A percentile compares a stretch with the other conserved stretches of the same genome.
Evolutionary conservation across 345 rosid genomes (phyloP).

Genomic region (Lagerstroemia speciosa): DNA sequence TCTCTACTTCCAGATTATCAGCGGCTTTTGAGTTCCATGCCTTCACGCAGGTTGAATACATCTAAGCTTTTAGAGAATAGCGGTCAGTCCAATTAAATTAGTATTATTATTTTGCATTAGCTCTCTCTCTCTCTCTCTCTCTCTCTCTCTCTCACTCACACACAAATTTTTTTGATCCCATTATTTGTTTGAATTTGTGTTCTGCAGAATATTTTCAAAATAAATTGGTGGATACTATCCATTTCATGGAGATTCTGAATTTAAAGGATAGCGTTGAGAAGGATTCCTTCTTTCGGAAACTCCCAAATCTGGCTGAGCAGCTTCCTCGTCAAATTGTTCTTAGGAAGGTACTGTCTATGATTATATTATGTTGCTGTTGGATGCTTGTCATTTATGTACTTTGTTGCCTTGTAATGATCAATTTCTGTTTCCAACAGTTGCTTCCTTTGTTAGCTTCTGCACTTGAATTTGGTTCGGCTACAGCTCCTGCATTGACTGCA

Average conservation of each 20-base stretch:
- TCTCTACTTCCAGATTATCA: constrained; percentile 99
- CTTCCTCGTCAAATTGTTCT: constrained; percentile 95
- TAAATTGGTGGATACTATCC: constrained; percentile 99
- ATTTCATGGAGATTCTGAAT: constrained; percentile 95
- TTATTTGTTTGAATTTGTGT: constrained; percentile 11
- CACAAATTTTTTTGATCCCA: neutral
- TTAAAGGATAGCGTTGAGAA: constrained; percentile 92
- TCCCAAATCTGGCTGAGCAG: constrained; percentile 93
- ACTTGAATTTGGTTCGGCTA: constrained; percentile 97
- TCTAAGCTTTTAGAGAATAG: constrained; percentile 91
- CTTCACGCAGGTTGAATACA: constrained; percentile 95
- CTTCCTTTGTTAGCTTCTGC: constrained; percentile 97
- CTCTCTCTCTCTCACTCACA: constrained; percentile 1
- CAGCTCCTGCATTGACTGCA: constrained; percentile 88
- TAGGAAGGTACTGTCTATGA: constrained; percentile 49
- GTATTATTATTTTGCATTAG: neutral
- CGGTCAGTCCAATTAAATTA: constrained; percentile 35
- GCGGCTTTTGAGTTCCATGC: constrained; percentile 93
- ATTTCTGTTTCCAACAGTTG: constrained; percentile 48
- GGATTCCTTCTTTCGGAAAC: constrained; percentile 95
- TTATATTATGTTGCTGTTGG: neutral
- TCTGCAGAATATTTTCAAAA: constrained; percentile 94
- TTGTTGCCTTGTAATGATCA: constrained; percentile 17
- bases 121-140: neutral
- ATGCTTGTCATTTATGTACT: neutral